A percentile compares a stretch with the other conserved stretches of the same genome.
phyloP scores from a whole-genome alignment of 148 eudicot genomes.

The Rhododendron kiyosumense region DNA sequence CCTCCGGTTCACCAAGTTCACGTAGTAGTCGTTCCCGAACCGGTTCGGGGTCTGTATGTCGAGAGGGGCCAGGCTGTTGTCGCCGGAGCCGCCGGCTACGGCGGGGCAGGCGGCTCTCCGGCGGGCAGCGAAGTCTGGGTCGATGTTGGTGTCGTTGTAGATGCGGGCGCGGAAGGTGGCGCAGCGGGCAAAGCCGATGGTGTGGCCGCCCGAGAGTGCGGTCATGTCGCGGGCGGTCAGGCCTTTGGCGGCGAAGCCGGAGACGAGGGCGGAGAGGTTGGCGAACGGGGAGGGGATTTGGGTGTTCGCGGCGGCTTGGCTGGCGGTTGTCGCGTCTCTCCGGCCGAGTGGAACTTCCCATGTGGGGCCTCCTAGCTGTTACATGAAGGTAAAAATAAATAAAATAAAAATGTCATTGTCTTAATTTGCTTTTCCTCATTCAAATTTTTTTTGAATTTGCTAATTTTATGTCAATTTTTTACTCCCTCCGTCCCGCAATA shows the following conservation, averaged over 20 bases:
- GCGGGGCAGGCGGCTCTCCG: constrained; percentile 32
- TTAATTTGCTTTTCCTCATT: too few relatives aligned
- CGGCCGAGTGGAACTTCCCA: constrained; percentile 54
- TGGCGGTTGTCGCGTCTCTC: constrained; percentile 54
- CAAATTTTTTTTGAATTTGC: too few relatives aligned
- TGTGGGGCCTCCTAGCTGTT: constrained; percentile 55
- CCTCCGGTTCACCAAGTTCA: constrained; percentile 23
- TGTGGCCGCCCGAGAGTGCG: constrained; percentile 57
- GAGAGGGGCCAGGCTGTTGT: constrained; percentile 38
- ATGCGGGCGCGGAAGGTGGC: constrained; percentile 35
- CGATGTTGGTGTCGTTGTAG: constrained; percentile 45
- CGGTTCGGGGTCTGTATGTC: constrained; percentile 25
- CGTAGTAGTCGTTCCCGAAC: constrained; percentile 39
- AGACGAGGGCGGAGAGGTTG: constrained; percentile 30
- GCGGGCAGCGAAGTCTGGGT: constrained; percentile 30
- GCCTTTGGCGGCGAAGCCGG: constrained; percentile 32
- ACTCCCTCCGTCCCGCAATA: too few relatives aligned
- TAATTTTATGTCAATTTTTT: too few relatives aligned
- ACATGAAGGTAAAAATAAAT: too few relatives aligned
- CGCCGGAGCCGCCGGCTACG: constrained; percentile 16
- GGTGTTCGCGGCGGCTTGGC: constrained; percentile 36
- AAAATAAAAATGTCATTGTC: background rate
- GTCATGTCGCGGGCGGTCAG: constrained; percentile 41
- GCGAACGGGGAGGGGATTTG: constrained; percentile 47
- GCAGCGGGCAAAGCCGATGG: constrained; percentile 50